Evolutionary conservation across 129 eudicot species (phyloP).

Genomic region (Arctium minus): DNA sequence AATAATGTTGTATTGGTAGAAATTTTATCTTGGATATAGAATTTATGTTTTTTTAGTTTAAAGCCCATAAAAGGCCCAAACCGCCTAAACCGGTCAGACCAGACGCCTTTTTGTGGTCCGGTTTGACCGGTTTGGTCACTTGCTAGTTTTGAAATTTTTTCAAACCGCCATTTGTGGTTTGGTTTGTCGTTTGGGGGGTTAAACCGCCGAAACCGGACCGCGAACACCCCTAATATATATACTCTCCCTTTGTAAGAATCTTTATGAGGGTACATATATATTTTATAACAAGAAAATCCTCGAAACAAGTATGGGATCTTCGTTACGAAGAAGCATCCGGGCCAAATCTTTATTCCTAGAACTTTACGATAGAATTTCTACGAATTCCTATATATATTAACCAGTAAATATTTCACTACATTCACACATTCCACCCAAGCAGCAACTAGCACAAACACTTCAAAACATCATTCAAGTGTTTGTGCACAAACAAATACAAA

Average conservation of each 20-base stretch:
- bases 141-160: too few species aligned
- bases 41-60: too few species aligned
- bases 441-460: not conserved
- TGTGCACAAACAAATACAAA: not conserved
- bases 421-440: not conserved
- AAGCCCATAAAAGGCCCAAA: too few species aligned
- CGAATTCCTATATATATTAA: conserved; percentile 1
- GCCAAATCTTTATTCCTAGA: not conserved
- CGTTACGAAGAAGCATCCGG: not conserved
- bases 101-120: too few species aligned
- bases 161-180: too few species aligned
- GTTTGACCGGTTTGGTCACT: too few species aligned
- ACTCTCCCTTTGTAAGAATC: not conserved
- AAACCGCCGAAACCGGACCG: too few species aligned
- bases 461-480: not conserved
- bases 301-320: not conserved
- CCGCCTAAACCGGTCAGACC: too few species aligned
- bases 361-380: not conserved
- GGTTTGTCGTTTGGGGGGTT: too few species aligned
- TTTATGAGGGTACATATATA: not conserved
- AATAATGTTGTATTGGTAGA: too few species aligned
- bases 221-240: not conserved
- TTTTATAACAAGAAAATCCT: not conserved
- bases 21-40: too few species aligned
- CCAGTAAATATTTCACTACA: not conserved